Evolutionary conservation across 2,329 filamentous ascomycete species (phyloP).

Genomic region (Ophiostoma himal-ulmi): DNA sequence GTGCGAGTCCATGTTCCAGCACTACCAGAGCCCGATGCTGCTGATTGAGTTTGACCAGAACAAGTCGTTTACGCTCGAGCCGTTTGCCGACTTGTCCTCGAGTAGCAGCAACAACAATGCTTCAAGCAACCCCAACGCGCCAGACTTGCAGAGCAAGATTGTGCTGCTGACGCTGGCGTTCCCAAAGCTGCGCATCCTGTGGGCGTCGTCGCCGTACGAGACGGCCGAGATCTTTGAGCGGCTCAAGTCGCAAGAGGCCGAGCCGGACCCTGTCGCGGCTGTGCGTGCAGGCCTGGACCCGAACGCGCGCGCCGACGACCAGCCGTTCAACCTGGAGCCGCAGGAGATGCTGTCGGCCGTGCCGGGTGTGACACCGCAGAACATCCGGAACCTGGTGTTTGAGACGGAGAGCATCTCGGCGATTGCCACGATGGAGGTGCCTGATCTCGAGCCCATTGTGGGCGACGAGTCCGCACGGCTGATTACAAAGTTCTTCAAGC

Average conservation of each 20-base stretch:
- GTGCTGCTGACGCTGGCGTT: constrained; percentile 91
- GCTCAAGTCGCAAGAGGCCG: constrained; percentile 80
- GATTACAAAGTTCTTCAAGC: constrained; percentile 75
- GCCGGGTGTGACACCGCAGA: constrained; percentile 77
- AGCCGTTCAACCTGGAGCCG: constrained; percentile 72
- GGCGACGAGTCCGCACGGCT: constrained; percentile 71
- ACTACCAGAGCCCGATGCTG: constrained; percentile 85
- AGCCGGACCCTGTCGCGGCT: constrained; percentile 84
- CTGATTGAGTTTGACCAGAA: constrained; percentile 97
- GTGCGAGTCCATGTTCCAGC: constrained; percentile 86
- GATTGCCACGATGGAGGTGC: constrained; percentile 76
- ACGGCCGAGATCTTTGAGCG: constrained; percentile 95
- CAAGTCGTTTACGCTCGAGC: constrained; percentile 92
- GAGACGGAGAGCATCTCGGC: constrained; percentile 71
- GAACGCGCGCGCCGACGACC: constrained; percentile 55
- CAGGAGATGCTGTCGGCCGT: constrained; percentile 86
- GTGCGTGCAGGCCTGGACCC: constrained; percentile 74
- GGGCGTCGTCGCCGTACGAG: constrained; percentile 89
- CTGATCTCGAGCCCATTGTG: constrained; percentile 66
- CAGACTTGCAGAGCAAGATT: constrained; percentile 84
- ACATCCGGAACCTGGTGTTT: constrained; percentile 64
- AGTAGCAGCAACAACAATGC: background rate
- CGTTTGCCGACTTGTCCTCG: constrained; percentile 57
- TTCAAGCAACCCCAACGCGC: constrained; percentile 52
- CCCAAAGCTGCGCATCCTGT: constrained; percentile 82